Conservation (phyloP, 352 stramenopile genomes). For the Phytophthora constricta region DNA sequence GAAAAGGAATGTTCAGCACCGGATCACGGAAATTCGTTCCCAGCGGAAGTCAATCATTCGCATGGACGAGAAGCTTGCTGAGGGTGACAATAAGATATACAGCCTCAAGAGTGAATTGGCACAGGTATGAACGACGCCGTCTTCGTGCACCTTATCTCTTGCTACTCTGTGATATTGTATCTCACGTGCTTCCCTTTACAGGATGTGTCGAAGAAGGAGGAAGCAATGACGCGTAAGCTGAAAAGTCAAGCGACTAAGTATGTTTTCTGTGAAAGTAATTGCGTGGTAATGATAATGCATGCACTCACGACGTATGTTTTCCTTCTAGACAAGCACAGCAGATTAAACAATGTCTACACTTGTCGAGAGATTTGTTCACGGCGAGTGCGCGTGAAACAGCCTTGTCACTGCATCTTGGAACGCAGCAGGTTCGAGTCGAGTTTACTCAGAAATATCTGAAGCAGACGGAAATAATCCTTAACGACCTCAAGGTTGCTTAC, state of each 20-base stretch:
- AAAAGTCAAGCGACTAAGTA: slow-evolving; percentile 74
- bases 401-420: slow-evolving; percentile 59
- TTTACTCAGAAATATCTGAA: slow-evolving; percentile 69
- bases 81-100: slow-evolving; percentile 75
- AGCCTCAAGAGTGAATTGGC: slow-evolving; percentile 76
- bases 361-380: slow-evolving; percentile 60
- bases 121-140: slow-evolving; percentile 42
- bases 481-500: slow-evolving; percentile 63
- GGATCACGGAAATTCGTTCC: slow-evolving; percentile 72
- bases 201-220: slow-evolving; percentile 82
- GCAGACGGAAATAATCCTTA: slow-evolving; percentile 60
- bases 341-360: slow-evolving; percentile 61
- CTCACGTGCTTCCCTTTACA: slow-evolving; percentile 19
- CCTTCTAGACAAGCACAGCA: slow-evolving; percentile 66
- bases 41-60: slow-evolving; percentile 75
- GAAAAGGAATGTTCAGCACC: slow-evolving; percentile 62
- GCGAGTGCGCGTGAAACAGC: slow-evolving; percentile 60
- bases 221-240: slow-evolving; percentile 77
- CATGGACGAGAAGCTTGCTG: slow-evolving; percentile 76
- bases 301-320: slow-evolving; percentile 8
- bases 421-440: slow-evolving; percentile 74
- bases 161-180: not conserved
- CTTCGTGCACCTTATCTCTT: not conserved
- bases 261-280: slow-evolving; percentile 5
- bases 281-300: not conserved